Base-by-base conservation (phyloP, 345 rosid species). In the Citrus trifoliata region DNA sequence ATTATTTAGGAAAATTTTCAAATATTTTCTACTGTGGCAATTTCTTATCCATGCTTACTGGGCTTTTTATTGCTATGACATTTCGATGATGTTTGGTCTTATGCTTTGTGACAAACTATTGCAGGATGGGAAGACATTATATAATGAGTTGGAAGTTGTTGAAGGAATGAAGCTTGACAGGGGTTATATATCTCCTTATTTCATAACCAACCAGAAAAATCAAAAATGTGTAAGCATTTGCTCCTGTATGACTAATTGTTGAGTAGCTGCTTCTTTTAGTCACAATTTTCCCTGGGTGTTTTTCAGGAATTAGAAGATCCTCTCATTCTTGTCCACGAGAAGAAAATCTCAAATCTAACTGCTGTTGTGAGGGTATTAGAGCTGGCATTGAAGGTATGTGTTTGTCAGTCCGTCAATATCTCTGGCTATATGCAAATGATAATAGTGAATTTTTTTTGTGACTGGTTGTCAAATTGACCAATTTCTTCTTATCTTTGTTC, bases 141-240 rank as follows among this genome's bases (percentile, higher is more conserved):
- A 70, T 70, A 97, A 97, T 72, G 99, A 97, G 83, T 82, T 97
- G 75, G 99, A 97, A 83, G 95, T 94, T 78, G 99, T 97, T 37
- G 99, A 97, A 86, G 99, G 99, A 69, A 94, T 97, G 99, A 97
- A 94, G 86, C 83, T 96, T 64, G 99, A 96, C 81, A 89, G 99
- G 76, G 99, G 99, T 55, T 96, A 94, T 83, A 96, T 93, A 46
- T 96, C 99, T 25, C 99, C 99, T 1, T 93, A 94, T 81, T 97
- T 97, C 85, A 85, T 93, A 71, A 96, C 99, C 38, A 90, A 96
- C 83, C 87, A 80, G 73, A 96, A 96, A 83, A 94, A 78, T 85
- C 99, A 94, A 81, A 96, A 94, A 94, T 94, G 99, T 76, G 99
- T 94, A 88, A 86, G 95, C 40, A 58, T 75, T 56, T 61, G 27